Base-by-base conservation (phyloP, 1,284 basidiomycete species). In the Kwoniella shivajii region DNA sequence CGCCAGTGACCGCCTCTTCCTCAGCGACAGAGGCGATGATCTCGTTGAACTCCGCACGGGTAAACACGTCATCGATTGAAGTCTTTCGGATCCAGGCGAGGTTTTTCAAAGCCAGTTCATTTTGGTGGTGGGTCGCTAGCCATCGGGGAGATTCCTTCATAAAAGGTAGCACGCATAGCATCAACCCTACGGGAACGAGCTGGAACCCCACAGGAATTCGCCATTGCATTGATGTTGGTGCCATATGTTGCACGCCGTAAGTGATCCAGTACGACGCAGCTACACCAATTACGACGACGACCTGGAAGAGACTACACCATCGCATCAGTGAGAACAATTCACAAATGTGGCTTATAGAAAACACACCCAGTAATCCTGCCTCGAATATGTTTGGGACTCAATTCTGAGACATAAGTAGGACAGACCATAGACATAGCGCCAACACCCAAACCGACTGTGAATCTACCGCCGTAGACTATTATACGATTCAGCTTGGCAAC, bases 361-460 rank as follows among this genome's bases (percentile, higher is more conserved):
- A 44, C 42, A 26, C 42, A 85, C 87, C 30, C 43, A 5, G 43
- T 45, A 29, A 45, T 45, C 20, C 43, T 24, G n/a, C 43, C 43
- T 45, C 29, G 26, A 18, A 85, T 87, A 26, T 87, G 81, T 71
- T 89, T 89, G 6, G 89, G 89, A 0, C 84, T 82, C 69, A 88
- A 89, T 72, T 90, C 89, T 36, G 50, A 44, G 2, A 90, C 88
- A 66, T 84, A 90, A 0, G 88, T 84, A 9, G 89, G 89, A 7
- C 84, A 82, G 5, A 85, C 74, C 2, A 81, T 81, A 1, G 81
- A 82, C 45, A 84, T 81, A 41, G 67, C 37, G 54, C 69, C 87
- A 49, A 89, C 84, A 22, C 87, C 87, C 20, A 89, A 53, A 57
- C 87, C 87, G 47, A 82, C 79, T 44, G 89, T 78, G 47, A 90